These are phyloP conservation scores for Colletotrichum echinochloae DNA, from an alignment of 2,329 filamentous ascomycete genomes.

Conservation along the genomic window DNA sequence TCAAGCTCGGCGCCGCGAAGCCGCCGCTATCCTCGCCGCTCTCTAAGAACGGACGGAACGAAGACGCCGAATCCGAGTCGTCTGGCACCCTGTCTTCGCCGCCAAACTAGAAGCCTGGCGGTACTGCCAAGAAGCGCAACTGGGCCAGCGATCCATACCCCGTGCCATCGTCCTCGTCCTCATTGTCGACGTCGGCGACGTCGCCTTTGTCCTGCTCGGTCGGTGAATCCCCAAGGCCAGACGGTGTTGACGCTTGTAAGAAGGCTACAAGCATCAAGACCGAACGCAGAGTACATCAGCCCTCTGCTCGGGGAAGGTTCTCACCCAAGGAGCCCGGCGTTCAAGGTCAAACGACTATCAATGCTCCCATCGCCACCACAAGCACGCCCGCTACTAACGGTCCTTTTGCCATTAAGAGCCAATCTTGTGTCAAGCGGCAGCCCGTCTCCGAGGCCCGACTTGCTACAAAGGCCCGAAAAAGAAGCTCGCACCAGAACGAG, in stretches of 20 bases:
- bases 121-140: not conserved
- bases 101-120: slow-evolving; percentile 46
- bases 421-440: not conserved
- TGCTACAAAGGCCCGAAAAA: not conserved
- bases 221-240: not conserved
- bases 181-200: not conserved
- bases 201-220: not conserved
- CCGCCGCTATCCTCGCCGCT: slow-evolving; percentile 62
- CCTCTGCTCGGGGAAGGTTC: slow-evolving; percentile 7
- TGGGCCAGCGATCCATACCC: not conserved
- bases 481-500: not conserved
- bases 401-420: not conserved
- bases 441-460: not conserved
- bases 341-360: not conserved
- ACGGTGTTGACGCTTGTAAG: not conserved
- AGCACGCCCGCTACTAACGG: not conserved
- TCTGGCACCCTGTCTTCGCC: slow-evolving; percentile 69
- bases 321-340: not conserved
- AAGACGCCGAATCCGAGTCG: slow-evolving; percentile 67
- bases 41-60: slow-evolving; percentile 60
- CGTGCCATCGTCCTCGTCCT: not conserved
- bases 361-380: not conserved
- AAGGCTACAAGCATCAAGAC: not conserved
- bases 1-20: slow-evolving; percentile 56
- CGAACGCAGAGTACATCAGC: slow-evolving; percentile 2